A percentile compares a stretch with the other conserved stretches of the same genome.
These are phyloP conservation scores for Leccinum arenicola DNA, from an alignment of 768 basidiomycete species.

Conservation along the genomic window DNA sequence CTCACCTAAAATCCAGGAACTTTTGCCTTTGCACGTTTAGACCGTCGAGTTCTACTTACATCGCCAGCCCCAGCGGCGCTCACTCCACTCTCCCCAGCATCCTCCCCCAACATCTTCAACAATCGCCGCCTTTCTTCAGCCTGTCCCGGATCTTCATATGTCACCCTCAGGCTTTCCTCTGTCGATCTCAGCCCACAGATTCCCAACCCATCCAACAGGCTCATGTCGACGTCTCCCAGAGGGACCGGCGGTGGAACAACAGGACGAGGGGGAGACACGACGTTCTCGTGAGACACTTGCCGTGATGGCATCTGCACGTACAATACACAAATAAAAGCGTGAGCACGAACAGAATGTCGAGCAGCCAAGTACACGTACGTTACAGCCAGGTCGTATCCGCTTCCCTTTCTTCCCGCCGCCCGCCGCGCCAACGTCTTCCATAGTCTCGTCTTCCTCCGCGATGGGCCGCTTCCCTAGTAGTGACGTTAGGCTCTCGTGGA, in stretches of 20 bases:
- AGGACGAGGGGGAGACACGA: constrained; percentile 12
- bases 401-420: constrained; percentile 29
- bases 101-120: constrained; percentile 47
- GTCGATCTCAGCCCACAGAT: constrained; percentile 17
- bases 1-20: constrained; percentile 8
- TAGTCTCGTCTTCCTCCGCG: constrained; percentile 36
- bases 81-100: constrained; percentile 8
- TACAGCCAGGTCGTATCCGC: constrained; percentile 38
- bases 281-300: constrained; percentile 35
- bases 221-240: constrained; percentile 30
- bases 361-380: constrained; percentile 24
- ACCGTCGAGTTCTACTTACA: constrained; percentile 7
- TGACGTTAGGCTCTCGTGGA: constrained; percentile 67
- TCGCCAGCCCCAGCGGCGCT: background rate
- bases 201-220: constrained; percentile 23
- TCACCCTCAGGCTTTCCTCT: constrained; percentile 54
- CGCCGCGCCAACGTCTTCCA: constrained; percentile 12
- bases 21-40: constrained; percentile 10
- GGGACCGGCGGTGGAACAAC: background rate
- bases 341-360: background rate
- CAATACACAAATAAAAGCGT: background rate
- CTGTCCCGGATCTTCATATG: constrained; percentile 69
- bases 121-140: constrained; percentile 54
- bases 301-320: constrained; percentile 29
- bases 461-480: constrained; percentile 66